Evolutionary conservation across 805 yeast species (phyloP), one percentile per base, ranked within the genome.

Genomic region (Phaffomyces thermotolerans): DNA sequence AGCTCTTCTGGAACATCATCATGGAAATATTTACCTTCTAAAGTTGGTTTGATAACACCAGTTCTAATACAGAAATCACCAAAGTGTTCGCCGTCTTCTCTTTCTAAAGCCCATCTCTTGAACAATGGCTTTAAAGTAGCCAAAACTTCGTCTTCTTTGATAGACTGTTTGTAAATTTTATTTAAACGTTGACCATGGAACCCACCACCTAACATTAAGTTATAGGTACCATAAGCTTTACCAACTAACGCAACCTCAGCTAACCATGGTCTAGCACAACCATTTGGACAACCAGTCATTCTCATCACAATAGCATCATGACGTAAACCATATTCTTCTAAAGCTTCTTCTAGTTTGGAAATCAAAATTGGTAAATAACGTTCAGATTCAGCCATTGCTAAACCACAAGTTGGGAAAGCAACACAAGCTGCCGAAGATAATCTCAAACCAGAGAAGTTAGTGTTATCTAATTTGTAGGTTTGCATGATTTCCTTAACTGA

Each of bases 271-370:
- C 98, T 81, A 22, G 98, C 93, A 72, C 98, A 91, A 53, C 98
- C 98, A 64, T 91, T 91, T 43, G 97, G 97, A 75, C 98, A 91
- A 45, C 98, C 98, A 27, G 97, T 91, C 97, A 91, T 90, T 71
- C 98, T 80, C 95, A 91, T 84, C 22, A 89, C 95, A 52, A 91
- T 76, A 8, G 95, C 81, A 66, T 91, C 98, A 57, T 89, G 96
- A 60, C 95, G 84, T 56, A 91, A 75, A 8, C 98, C 98, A 52
- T 81, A 79, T 59, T 89, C 95, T 66, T 91, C 97, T 46, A 91
- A 71, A 18, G 88, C 79, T n/a, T 71, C 76, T 65, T 91, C 98
- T 47, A 91, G 68, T 67, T 89, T 87, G 50, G 82, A 65, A 53
- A 91, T 77, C 56, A 91, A 73, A 40, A 73, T 81, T 8, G 98